Conservation (phyloP, 164 flowering plant species). For the Liriodendron chinense region DNA sequence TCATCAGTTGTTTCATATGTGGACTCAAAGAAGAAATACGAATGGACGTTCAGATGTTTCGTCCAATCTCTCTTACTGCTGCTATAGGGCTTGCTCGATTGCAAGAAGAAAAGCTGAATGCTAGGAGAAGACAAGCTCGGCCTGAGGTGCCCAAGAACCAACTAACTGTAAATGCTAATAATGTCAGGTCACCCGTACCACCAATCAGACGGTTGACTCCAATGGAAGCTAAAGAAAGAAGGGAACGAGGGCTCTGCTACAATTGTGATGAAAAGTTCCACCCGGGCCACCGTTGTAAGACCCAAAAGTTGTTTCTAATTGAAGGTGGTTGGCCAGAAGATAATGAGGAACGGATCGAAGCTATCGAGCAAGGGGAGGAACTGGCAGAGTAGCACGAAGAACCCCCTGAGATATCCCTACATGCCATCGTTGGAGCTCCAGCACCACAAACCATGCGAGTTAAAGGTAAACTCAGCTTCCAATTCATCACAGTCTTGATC, state of each 20-base stretch:
- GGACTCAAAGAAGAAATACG: no score
- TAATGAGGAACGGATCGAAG: background rate
- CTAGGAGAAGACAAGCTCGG: no score
- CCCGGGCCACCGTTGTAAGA: background rate
- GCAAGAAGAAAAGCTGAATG: conserved; percentile 7
- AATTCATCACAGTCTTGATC: background rate
- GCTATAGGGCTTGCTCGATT: background rate
- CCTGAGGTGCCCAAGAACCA: no score
- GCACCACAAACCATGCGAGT: background rate
- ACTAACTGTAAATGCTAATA: no score
- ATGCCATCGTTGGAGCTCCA: background rate
- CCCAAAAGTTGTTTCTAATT: background rate
- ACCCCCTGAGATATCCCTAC: background rate
- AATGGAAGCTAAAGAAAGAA: background rate
- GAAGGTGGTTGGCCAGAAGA: background rate
- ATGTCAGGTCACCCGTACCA: no score
- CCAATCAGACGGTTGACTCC: no score
- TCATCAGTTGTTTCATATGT: no score
- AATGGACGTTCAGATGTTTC: no score
- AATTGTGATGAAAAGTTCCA: conserved; percentile 1
- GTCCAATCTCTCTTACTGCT: no score
- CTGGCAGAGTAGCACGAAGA: background rate
- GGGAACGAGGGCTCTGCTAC: background rate
- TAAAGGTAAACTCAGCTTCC: background rate
- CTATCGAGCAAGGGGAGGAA: background rate